Evolutionary conservation across 345 rosid genomes (phyloP).

Genomic region (Hypericum perforatum): DNA sequence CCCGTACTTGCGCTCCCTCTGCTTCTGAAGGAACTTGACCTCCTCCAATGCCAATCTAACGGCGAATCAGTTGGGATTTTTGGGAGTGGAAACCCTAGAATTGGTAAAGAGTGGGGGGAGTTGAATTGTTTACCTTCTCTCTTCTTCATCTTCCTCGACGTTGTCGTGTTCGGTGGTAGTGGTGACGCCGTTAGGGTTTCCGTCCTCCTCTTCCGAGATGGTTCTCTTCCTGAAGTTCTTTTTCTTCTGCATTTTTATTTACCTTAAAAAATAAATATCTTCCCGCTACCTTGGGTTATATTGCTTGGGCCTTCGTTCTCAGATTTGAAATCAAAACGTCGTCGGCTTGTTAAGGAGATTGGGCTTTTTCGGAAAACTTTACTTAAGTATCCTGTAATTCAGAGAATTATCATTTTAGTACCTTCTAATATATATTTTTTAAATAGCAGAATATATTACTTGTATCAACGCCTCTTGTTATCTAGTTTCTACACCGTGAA

Average conservation of each 20-base stretch:
- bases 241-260: constrained; percentile 1
- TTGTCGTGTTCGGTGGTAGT: constrained; percentile 5
- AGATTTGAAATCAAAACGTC: too few species aligned
- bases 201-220: constrained; percentile 37
- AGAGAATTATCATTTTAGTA: too few species aligned
- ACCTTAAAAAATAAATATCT: too few species aligned
- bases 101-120: not conserved
- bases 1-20: constrained; percentile 77
- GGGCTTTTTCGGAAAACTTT: too few species aligned
- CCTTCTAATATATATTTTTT: too few species aligned
- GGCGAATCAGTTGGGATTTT: not conserved
- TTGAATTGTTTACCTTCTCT: constrained; percentile 51
- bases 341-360: too few species aligned
- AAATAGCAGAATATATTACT: too few species aligned
- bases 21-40: constrained; percentile 89
- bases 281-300: too few species aligned
- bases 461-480: too few species aligned
- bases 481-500: too few species aligned
- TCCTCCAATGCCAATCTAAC: constrained; percentile 72
- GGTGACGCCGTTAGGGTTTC: not conserved
- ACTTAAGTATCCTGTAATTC: too few species aligned
- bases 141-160: constrained; percentile 50
- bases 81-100: not conserved
- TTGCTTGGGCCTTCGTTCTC: too few species aligned
- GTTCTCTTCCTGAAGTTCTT: constrained; percentile 51